phyloP scores from a whole-genome alignment of 345 rosid species.

The Ceriops decandra region DNA sequence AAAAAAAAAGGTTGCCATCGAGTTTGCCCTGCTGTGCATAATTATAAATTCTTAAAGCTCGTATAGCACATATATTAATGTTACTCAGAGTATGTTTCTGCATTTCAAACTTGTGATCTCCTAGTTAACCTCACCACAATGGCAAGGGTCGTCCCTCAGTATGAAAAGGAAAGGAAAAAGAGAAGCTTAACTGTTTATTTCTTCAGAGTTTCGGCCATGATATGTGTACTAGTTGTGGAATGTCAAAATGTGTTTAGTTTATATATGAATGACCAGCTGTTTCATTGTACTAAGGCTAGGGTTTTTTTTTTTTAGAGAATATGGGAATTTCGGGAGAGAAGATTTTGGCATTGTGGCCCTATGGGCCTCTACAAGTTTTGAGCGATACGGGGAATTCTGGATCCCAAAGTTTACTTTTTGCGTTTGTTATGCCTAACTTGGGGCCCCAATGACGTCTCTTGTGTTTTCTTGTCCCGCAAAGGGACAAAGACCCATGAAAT shows the following conservation, averaged over 20 bases:
- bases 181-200: neutral
- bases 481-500: neutral
- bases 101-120: no score
- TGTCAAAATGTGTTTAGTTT: conserved; percentile 1
- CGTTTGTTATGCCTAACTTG: conserved; percentile 7
- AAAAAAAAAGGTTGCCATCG: neutral
- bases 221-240: neutral
- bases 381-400: conserved; percentile 17
- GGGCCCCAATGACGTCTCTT: conserved; percentile 18
- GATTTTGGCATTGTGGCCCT: neutral
- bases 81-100: neutral
- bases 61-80: conserved; percentile 14
- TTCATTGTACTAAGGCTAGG: neutral
- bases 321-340: neutral
- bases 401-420: conserved; percentile 15
- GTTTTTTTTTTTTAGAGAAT: neutral
- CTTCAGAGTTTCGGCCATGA: neutral
- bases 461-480: conserved; percentile 9
- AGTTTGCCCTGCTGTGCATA: neutral
- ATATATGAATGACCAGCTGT: neutral
- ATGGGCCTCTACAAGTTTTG: conserved; percentile 18
- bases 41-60: conserved; percentile 18
- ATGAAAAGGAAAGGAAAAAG: no score
- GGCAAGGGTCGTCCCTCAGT: no score
- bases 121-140: no score